A percentile compares a stretch with the other conserved stretches of the same genome.
These are phyloP conservation scores for Candida dajiaensis DNA, from an alignment of 805 yeast species.

Conservation along the genomic window DNA sequence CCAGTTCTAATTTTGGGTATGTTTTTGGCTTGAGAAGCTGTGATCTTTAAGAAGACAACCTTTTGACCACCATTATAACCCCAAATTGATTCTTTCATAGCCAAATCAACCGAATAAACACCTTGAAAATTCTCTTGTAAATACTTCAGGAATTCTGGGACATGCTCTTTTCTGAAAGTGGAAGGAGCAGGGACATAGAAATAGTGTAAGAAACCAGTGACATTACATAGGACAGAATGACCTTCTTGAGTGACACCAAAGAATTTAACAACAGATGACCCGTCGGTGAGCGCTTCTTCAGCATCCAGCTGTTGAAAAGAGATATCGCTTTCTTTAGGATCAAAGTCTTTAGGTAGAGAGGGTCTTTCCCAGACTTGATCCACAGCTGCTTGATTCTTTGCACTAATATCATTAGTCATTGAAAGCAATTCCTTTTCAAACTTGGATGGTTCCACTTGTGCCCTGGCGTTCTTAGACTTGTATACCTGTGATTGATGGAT, in stretches of 20 bases:
- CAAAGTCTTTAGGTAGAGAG: constrained; percentile 41
- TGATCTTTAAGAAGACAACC: constrained; percentile 73
- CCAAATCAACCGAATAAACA: constrained; percentile 60
- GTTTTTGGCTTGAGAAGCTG: constrained; percentile 57
- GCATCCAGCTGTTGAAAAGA: constrained; percentile 92
- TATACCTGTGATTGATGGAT: constrained; percentile 25
- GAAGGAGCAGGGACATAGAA: constrained; percentile 88
- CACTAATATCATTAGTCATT: constrained; percentile 34
- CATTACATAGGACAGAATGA: constrained; percentile 82
- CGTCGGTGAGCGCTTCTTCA: constrained; percentile 66
- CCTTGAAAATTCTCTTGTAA: constrained; percentile 45
- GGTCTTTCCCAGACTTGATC: constrained; percentile 53
- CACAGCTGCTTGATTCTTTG: constrained; percentile 16
- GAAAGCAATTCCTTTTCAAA: constrained; percentile 48
- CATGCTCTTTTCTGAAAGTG: constrained; percentile 56
- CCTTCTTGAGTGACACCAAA: constrained; percentile 93
- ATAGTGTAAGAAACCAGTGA: constrained; percentile 84
- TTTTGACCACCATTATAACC: constrained; percentile 79
- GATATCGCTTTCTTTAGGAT: constrained; percentile 45
- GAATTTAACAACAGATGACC: constrained; percentile 65
- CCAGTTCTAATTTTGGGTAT: constrained; percentile 67
- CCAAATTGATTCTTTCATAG: constrained; percentile 83
- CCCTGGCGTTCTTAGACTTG: constrained; percentile 23
- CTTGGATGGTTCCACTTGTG: constrained; percentile 34
- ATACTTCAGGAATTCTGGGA: constrained; percentile 40